Base-by-base conservation (phyloP, 2,329 filamentous ascomycete species). In the Ophiocordyceps camponoti-floridani region DNA sequence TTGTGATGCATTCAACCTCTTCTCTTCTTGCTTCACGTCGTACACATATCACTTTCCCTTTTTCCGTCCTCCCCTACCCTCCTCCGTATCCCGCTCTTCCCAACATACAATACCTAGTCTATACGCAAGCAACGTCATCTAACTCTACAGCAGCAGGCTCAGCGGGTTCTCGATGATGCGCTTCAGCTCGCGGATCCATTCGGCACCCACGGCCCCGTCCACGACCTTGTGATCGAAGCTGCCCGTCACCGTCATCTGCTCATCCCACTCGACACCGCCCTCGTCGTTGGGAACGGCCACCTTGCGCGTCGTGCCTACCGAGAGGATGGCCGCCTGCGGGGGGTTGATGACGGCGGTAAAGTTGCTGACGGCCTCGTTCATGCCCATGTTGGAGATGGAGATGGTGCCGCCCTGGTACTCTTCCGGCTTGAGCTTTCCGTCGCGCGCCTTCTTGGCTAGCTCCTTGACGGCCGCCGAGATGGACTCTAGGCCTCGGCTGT, bases 331-430 rank as follows among this genome's bases (percentile, higher is more conserved):
- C 45, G 91, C 84, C 72, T 98, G 93, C 45, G 91, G 91, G 53
- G 93, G 91, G 78, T 98, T 98, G 75, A 98, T 94, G 60, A 98
- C 84, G 54, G 91, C 91, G 44, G 91, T 96, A 70, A 98, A 98
- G 63, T 88, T 79, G 68, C 96, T 88, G 50, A 98, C 82, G 43
- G 91, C 89, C 42, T 80, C 61, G 77, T 98, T 98, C 91, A 98
- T 98, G 66, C 91, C 91, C 91, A 98, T 94, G 79, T 98, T 98
- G 70, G 85, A 94, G 68, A 98, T 96, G 65, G 89, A 95, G 69
- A 98, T 94, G 62, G 86, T 94, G 63, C 91, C 91, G 46, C 91
- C 91, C 74, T 95, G 89, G 79, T 94, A 98, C 69, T 98, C 88
- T 66, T 98, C 89, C 42, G 91, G 91, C 82, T 96, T 96, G 57